Evolutionary conservation across 345 rosid species (phyloP).

Genomic region (Eutrema japonicum): DNA sequence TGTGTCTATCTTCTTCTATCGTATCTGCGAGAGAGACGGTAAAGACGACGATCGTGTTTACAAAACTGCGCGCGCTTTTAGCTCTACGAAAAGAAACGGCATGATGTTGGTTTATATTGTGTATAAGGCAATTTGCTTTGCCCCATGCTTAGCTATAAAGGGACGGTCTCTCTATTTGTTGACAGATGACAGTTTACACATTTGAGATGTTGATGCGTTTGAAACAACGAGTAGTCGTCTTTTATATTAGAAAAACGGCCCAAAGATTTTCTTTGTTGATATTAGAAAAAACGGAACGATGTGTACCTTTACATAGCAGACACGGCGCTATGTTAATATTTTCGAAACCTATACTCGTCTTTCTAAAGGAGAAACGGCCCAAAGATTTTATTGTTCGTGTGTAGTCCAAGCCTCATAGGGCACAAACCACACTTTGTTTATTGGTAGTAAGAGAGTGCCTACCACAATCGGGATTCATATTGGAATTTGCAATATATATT

Average conservation of each 20-base stretch:
- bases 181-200: too few species aligned
- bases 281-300: not conserved
- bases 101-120: not conserved
- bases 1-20: not conserved
- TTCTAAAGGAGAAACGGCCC: slow-evolving; percentile 1
- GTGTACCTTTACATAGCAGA: not conserved
- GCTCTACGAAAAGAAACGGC: not conserved
- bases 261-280: too few species aligned
- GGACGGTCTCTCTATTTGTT: too few species aligned
- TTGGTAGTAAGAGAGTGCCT: not conserved
- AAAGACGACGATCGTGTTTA: not conserved
- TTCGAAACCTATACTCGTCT: too few species aligned
- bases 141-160: too few species aligned
- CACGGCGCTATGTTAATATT: too few species aligned
- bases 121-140: too few species aligned
- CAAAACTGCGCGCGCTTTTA: slow-evolving; percentile 10
- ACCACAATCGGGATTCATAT: not conserved
- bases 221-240: too few species aligned
- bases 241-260: too few species aligned
- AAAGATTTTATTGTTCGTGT: not conserved
- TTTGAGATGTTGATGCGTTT: too few species aligned
- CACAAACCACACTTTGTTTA: not conserved
- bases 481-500: not conserved
- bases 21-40: not conserved
- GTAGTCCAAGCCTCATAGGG: not conserved